Percentiles rank a stretch among this genome's conserved stretches.
phyloP scores from a whole-genome alignment of 352 stramenopile genomes.

The Halophytophthora polymorphica region DNA sequence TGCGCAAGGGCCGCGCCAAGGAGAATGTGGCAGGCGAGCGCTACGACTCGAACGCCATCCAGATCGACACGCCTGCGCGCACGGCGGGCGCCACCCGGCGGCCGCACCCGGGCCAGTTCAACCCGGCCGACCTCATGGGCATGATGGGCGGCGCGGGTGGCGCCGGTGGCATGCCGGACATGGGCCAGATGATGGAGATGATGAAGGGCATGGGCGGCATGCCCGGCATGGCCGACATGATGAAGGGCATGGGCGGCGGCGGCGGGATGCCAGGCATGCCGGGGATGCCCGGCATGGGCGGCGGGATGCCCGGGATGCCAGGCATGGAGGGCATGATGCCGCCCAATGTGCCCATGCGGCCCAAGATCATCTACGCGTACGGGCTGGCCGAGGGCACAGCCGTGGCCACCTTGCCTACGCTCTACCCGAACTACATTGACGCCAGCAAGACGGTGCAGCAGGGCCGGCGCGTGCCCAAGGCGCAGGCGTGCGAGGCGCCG shows the following conservation, averaged over 20 bases:
- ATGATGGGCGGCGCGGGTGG: constrained; percentile 34
- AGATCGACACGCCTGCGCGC: constrained; percentile 20
- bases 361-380: constrained; percentile 69
- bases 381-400: constrained; percentile 53
- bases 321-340: constrained; percentile 42
- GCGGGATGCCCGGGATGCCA: constrained; percentile 38
- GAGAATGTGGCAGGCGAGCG: constrained; percentile 77
- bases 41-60: constrained; percentile 81
- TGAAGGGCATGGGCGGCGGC: constrained; percentile 34
- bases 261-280: constrained; percentile 34
- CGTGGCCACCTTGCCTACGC: constrained; percentile 62
- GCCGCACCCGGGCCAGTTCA: constrained; percentile 30
- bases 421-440: constrained; percentile 89
- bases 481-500: constrained; percentile 59
- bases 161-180: constrained; percentile 48
- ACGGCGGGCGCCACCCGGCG: constrained; percentile 22
- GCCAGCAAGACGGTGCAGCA: constrained; percentile 78
- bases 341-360: constrained; percentile 49
- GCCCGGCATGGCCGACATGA: constrained; percentile 36
- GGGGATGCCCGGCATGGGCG: constrained; percentile 23
- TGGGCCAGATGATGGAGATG: constrained; percentile 49
- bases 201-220: constrained; percentile 50
- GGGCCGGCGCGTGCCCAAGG: constrained; percentile 70
- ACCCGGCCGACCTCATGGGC: constrained; percentile 59
- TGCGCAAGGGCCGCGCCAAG: constrained; percentile 66